Base-by-base conservation (phyloP, 768 basidiomycete genomes). In the Suillus hirtellus region DNA sequence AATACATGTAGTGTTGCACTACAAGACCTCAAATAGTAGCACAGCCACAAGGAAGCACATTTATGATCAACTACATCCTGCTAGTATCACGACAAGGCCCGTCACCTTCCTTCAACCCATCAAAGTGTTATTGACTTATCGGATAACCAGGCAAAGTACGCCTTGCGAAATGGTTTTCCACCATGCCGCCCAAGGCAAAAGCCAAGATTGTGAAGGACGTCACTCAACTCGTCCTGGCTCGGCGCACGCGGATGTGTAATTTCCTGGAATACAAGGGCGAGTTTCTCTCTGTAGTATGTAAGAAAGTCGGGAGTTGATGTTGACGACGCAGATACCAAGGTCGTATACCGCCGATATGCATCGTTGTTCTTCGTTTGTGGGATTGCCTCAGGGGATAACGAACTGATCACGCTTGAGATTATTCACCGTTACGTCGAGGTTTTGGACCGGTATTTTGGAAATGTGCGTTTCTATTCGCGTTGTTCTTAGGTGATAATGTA, bases 141-240 rank as follows among this genome's bases (percentile, higher is more conserved):
- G 31, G 49, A 42, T 66, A 31, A 44, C 24, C 69, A 96, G 94
- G 96, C 68, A 96, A 96, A 80, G 86, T 98, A 59, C 87, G 96
- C 60, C 86, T 98, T 43, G 88, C 95, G 37, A 99, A 99, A 84
- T 99, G 96, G 96, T 99, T 93, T 75, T 83, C 86, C 21, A 92
- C 96, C 1, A 82, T 95, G 76, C 80, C 90, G 37, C 81, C 88
- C 24, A 93, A 95, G 76, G 79, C 80, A 42, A 96, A 94, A 76
- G 83, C 84, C 61, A 96, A 95, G 84, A 95, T 96, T 71, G 89
- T 97, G 66, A 95, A 94, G 78, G 96, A 99, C 72, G 91, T 98
- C 37, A 96, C 95, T 1, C 93, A 95, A 76, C 84, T 97, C 42
- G 95, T 98, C 37, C 81, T 96, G 52, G 92, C 89, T 59, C 84